Base-by-base conservation (phyloP, 129 eudicot species). In the Lactuca saligna region DNA sequence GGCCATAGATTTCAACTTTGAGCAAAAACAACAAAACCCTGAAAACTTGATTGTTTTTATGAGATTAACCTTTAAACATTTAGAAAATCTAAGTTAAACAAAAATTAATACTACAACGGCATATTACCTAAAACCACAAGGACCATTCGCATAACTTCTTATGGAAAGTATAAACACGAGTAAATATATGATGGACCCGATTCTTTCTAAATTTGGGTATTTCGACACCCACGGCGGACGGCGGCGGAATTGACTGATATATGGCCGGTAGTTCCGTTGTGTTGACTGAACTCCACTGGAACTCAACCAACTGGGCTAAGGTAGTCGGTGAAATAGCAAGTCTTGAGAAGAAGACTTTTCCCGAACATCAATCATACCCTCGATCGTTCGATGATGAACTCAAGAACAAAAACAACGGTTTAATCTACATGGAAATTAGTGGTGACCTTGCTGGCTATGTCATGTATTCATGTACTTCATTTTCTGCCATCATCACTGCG, bases 351-450 rank as follows among this genome's bases (percentile, higher is more conserved):
- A 88, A 79, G 76, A 75, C 75, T 0, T 92, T 92, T 75, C 98
- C 98, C 0, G 89, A 89, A 79, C 98, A 92, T 69, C 96, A 89
- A 78, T 92, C 98, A 2, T 86, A 89, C 4, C 86, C 98, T 57
- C 73, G 83, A 55, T 86, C 87, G 3, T 89, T 92, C 61, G 84
- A 86, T 29, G 84, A 77, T 7, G 96, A 88, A 61, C 82, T 88
- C 7, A 73, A 75, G 15, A 92, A 89, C 76, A 92, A 68, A 80
- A 92, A 86, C 77, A 42, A 79, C 29, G 98, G 98, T 8, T 79
- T 92, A 74, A 68, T 92, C 8, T 92, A 78, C 74, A 1, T 76
- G 55, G 65, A 71, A 46, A 34, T 76, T 46, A 66, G 80, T 2
- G 90, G 82, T 2, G 88, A 84, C 14, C 65, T 92, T 78, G 96